A percentile compares a stretch with the other conserved stretches of the same genome.
phyloP scores from a whole-genome alignment of 768 basidiomycete genomes.

The Auricularia heimuer region DNA sequence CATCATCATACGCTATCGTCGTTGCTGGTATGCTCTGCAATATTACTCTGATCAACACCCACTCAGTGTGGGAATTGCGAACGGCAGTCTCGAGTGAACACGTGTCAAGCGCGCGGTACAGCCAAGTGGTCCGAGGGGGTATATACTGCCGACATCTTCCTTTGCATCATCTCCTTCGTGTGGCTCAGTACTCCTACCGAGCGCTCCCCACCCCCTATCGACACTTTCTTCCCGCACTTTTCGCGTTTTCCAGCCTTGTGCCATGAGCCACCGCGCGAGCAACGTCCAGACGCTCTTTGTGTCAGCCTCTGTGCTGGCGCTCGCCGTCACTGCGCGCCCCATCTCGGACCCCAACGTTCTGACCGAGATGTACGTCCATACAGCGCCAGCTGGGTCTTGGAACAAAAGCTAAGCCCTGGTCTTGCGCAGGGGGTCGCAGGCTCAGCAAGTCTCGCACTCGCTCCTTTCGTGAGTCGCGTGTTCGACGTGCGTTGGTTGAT shows the following conservation, averaged over 20 bases:
- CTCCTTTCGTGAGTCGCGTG: not conserved
- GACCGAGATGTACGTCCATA: not conserved
- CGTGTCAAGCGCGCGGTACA: not conserved
- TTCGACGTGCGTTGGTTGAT: not conserved
- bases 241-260: not conserved
- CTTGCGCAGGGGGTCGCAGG: not conserved
- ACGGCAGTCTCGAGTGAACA: not conserved
- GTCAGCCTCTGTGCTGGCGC: constrained; percentile 31
- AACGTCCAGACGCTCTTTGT: constrained; percentile 22
- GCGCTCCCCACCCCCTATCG: not conserved
- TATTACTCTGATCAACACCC: not conserved
- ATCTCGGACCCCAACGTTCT: constrained; percentile 12
- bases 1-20: not conserved
- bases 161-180: not conserved
- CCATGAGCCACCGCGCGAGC: not conserved
- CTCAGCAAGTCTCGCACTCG: not conserved
- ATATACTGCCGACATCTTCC: not conserved
- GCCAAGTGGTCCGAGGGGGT: not conserved
- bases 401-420: no score
- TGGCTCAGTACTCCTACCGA: not conserved
- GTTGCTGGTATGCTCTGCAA: not conserved
- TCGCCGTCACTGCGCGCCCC: constrained; percentile 36
- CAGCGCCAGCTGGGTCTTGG: no score
- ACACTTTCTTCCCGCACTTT: not conserved
- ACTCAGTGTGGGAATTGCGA: not conserved